phyloP scores from a whole-genome alignment of 495 filamentous ascomycete species.

The Neurospora sp. region DNA sequence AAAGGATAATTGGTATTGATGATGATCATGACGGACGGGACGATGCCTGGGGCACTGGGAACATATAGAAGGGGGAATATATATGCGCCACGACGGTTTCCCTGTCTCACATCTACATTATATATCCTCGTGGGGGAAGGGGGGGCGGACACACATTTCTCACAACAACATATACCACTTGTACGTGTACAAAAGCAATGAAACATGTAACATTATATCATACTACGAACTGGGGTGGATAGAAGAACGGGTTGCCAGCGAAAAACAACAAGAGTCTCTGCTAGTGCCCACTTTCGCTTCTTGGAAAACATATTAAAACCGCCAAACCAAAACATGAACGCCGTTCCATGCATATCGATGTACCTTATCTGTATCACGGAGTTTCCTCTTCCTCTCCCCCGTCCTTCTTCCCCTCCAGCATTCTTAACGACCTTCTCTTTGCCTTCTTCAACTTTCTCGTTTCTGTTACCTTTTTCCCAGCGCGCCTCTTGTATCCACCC shows the following conservation, averaged over 20 bases:
- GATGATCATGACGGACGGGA: background rate
- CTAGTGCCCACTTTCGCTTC: background rate
- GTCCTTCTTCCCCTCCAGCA: background rate
- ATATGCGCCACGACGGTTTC: background rate
- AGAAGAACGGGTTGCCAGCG: background rate
- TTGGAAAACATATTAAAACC: no score
- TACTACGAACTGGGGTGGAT: background rate
- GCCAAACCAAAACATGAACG: background rate
- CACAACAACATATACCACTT: background rate
- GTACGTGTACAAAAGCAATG: slow-evolving; percentile 25
- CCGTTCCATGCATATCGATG: background rate
- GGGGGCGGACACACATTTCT: background rate
- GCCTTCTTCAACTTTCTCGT: background rate
- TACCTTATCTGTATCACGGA: background rate
- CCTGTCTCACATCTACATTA: background rate
- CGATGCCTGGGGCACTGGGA: background rate
- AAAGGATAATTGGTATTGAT: background rate
- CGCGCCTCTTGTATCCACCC: background rate
- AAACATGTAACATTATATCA: slow-evolving; percentile 23
- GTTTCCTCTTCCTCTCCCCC: background rate
- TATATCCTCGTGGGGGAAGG: background rate
- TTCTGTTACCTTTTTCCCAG: background rate
- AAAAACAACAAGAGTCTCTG: background rate
- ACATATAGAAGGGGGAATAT: background rate
- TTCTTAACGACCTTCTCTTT: background rate